A percentile compares a stretch with the other conserved stretches of the same genome.
Evolutionary conservation across 345 rosid species (phyloP).

Genomic region (Hibiscus mutabilis): DNA sequence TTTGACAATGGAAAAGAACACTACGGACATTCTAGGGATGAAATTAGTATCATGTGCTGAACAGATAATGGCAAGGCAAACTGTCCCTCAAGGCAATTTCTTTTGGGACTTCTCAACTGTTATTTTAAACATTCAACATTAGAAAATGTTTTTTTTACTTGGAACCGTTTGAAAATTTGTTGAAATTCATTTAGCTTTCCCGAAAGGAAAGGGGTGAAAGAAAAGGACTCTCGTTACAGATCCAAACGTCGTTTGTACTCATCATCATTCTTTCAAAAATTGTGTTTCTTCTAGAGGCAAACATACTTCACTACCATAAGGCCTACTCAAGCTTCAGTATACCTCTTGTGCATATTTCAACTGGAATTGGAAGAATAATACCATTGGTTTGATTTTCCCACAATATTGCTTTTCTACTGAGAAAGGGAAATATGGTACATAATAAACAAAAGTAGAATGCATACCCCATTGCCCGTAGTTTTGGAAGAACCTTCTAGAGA

Average conservation of each 20-base stretch:
- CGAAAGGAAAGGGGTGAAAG: neutral
- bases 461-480: constrained; percentile 64
- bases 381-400: neutral
- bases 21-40: neutral
- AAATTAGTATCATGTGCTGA: neutral
- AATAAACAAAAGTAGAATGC: constrained; percentile 7
- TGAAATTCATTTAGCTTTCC: neutral
- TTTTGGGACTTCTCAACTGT: neutral
- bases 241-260: neutral
- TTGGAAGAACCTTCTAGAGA: constrained; percentile 87
- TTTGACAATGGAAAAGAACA: neutral
- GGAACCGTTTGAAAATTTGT: neutral
- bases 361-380: neutral
- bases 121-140: constrained; percentile 1
- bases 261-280: neutral
- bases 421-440: neutral
- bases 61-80: neutral
- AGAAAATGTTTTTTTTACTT: neutral
- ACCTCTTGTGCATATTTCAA: neutral
- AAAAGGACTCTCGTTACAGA: neutral
- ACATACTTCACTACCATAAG: neutral
- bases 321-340: neutral
- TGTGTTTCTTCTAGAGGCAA: neutral
- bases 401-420: neutral
- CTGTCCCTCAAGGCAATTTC: neutral